These are phyloP conservation scores for Debaryomycetaceae sp. DNA, from an alignment of 1,139 yeast genomes.

Conservation along the genomic window DNA sequence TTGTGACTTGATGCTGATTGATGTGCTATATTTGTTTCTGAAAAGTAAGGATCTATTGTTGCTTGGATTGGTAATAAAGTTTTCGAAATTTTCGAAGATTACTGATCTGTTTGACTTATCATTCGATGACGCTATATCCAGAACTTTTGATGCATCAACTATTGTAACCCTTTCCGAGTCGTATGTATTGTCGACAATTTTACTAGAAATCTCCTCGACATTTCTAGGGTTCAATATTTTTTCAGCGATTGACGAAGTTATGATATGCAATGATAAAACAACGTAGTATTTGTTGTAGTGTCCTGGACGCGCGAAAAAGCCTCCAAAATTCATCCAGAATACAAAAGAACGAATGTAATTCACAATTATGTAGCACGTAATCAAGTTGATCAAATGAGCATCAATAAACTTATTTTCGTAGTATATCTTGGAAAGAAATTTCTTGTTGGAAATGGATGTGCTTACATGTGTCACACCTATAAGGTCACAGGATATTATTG, in stretches of 20 bases:
- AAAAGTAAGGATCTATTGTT: conserved; percentile 14
- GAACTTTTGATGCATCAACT: background rate
- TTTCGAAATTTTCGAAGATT: conserved; percentile 56
- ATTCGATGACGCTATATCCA: background rate
- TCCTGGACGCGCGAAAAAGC: conserved; percentile 1
- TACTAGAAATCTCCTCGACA: conserved; percentile 3
- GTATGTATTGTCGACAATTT: background rate
- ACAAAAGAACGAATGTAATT: conserved; percentile 27
- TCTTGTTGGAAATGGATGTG: conserved; percentile 13
- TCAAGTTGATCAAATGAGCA: conserved; percentile 22
- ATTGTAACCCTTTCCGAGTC: background rate
- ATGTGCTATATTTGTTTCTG: conserved; percentile 3
- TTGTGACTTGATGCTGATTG: conserved; percentile 39
- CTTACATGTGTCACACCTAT: conserved; percentile 34
- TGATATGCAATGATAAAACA: conserved; percentile 3
- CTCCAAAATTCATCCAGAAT: conserved; percentile 1
- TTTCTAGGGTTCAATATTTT: conserved; percentile 1
- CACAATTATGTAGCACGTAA: conserved; percentile 28
- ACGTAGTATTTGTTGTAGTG: conserved; percentile 3
- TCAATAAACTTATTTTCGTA: conserved; percentile 18
- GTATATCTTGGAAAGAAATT: conserved; percentile 12
- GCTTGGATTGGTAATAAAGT: conserved; percentile 44
- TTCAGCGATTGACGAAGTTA: conserved; percentile 2
- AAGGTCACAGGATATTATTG: conserved; percentile 49
- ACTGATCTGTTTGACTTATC: conserved; percentile 22